Conservation (phyloP, 139 green algal genomes). For the Haematococcus lacustris region DNA sequence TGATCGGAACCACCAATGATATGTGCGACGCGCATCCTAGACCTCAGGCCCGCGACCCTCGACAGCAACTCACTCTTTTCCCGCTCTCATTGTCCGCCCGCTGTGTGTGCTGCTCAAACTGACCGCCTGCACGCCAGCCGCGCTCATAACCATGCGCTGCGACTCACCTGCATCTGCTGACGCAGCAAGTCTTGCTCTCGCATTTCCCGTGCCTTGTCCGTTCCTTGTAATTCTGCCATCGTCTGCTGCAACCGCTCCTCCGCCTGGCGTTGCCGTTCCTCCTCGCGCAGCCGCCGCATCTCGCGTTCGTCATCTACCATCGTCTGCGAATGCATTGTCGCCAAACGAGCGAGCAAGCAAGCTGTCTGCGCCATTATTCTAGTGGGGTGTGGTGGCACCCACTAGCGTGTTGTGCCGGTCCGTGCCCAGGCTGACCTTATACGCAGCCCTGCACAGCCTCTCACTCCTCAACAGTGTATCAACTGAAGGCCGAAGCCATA, state of each 20-base stretch:
- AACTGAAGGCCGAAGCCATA: no score
- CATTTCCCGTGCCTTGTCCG: conserved; percentile 53
- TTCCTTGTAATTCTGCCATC: conserved; percentile 59
- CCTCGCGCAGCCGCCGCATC: conserved; percentile 40
- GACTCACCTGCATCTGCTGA: conserved; percentile 60
- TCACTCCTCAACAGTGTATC: no score
- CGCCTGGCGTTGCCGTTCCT: conserved; percentile 36
- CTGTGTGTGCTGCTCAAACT: not conserved
- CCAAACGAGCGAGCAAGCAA: no score
- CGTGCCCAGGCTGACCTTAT: no score
- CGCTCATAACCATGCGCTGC: no score
- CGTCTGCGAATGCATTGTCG: no score
- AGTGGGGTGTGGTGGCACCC: no score
- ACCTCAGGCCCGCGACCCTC: not conserved
- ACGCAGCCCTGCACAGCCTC: no score
- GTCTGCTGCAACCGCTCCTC: conserved; percentile 53
- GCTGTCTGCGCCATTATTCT: no score
- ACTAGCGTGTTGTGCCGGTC: no score
- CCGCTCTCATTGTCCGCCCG: not conserved
- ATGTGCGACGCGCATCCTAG: not conserved
- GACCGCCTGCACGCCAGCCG: not conserved
- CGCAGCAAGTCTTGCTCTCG: conserved; percentile 67
- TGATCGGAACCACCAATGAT: not conserved
- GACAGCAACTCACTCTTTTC: not conserved
- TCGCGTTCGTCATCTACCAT: conserved; percentile 65